These are phyloP conservation scores for Aspergillus incahuasiensis DNA, from an alignment of 495 filamentous ascomycete species.

Conservation along the genomic window DNA sequence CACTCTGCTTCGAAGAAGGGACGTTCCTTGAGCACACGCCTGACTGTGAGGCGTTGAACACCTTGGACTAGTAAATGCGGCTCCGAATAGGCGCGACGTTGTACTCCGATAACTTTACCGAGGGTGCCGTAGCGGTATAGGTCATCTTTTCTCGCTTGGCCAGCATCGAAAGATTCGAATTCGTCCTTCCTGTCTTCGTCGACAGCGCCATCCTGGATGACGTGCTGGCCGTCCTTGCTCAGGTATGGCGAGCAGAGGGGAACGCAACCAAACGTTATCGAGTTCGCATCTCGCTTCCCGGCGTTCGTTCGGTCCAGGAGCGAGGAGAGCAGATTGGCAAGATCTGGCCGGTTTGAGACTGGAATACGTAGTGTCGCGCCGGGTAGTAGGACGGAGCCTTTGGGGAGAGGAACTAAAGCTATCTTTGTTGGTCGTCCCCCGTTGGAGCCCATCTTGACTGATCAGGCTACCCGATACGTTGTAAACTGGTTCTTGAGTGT, in stretches of 20 bases:
- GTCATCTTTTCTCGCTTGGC: constrained; percentile 60
- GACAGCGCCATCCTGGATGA: constrained; percentile 51
- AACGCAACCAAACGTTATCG: constrained; percentile 74
- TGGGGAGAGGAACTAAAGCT: constrained; percentile 71
- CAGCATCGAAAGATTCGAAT: constrained; percentile 49
- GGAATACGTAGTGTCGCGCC: constrained; percentile 73
- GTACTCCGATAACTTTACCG: constrained; percentile 78
- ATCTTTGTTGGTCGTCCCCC: constrained; percentile 49
- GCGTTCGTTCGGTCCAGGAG: constrained; percentile 64
- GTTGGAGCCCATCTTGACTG: constrained; percentile 38
- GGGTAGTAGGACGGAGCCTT: constrained; percentile 72
- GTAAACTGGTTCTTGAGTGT: constrained; percentile 10
- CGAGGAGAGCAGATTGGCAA: constrained; percentile 73
- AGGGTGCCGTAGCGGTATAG: constrained; percentile 72
- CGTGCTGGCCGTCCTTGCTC: constrained; percentile 62
- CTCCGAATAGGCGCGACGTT: constrained; percentile 73
- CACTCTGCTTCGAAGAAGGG: constrained; percentile 84
- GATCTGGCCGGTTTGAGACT: constrained; percentile 72
- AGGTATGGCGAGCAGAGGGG: constrained; percentile 69
- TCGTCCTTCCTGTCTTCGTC: constrained; percentile 36
- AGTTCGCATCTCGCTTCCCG: constrained; percentile 56
- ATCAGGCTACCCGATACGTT: constrained; percentile 8
- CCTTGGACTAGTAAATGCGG: constrained; percentile 84
- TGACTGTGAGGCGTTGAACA: constrained; percentile 67
- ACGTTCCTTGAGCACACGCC: constrained; percentile 68